These are phyloP conservation scores for Samsoniella hepiali DNA, from an alignment of 2,329 filamentous ascomycete genomes.

Conservation along the genomic window DNA sequence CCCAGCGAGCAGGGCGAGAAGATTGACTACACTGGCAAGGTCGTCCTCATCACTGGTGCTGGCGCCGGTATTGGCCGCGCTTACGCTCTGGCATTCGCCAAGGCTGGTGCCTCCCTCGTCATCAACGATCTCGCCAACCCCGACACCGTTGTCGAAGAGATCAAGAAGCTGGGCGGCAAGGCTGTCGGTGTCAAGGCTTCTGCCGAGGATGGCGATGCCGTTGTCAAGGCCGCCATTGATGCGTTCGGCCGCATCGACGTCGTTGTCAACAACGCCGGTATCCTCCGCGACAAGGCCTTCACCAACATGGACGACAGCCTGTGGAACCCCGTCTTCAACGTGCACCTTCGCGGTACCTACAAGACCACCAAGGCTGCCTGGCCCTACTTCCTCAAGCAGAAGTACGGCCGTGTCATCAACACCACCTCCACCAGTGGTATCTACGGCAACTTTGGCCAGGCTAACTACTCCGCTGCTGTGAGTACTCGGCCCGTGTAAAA, in stretches of 20 bases:
- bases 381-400: slow-evolving; percentile 97
- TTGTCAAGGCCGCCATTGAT: slow-evolving; percentile 92
- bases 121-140: slow-evolving; percentile 96
- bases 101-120: slow-evolving; percentile 78
- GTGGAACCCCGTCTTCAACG: slow-evolving; percentile 89
- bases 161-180: slow-evolving; percentile 83
- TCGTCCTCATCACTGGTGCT: slow-evolving; percentile 82
- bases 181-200: slow-evolving; percentile 91
- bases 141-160: slow-evolving; percentile 86
- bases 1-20: slow-evolving; percentile 69
- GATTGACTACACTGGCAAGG: slow-evolving; percentile 78
- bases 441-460: slow-evolving; percentile 98
- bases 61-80: slow-evolving; percentile 88
- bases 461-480: slow-evolving; percentile 91
- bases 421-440: slow-evolving; percentile 96
- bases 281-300: slow-evolving; percentile 96
- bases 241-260: slow-evolving; percentile 92
- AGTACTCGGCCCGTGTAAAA: slow-evolving; percentile 33
- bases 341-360: slow-evolving; percentile 92
- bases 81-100: slow-evolving; percentile 84
- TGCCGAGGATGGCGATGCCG: slow-evolving; percentile 84
- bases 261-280: slow-evolving; percentile 96
- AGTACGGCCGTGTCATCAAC: slow-evolving; percentile 95
- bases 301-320: slow-evolving; percentile 93
- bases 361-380: slow-evolving; percentile 96